phyloP scores from a whole-genome alignment of 495 filamentous ascomycete genomes.

The Trichoderma erinaceum region DNA sequence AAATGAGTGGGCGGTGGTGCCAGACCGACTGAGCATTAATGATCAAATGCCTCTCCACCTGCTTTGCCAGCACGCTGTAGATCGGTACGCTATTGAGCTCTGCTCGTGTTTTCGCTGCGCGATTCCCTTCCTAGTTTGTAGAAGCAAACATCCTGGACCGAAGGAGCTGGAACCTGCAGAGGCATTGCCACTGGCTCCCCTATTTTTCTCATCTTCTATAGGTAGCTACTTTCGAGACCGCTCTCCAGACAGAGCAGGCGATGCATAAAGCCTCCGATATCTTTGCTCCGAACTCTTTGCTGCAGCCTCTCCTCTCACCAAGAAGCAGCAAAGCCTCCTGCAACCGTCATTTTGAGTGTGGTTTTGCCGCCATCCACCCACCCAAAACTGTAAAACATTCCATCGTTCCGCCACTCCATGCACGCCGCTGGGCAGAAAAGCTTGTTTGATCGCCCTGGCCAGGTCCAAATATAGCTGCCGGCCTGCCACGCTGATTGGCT shows the following conservation, averaged over 20 bases:
- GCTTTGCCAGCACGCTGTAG: background rate
- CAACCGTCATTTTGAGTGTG: background rate
- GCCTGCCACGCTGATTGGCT: background rate
- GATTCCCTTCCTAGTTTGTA: background rate
- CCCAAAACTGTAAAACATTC: background rate
- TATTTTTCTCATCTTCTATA: no score
- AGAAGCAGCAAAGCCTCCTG: background rate
- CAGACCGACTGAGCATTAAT: background rate
- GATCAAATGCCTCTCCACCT: background rate
- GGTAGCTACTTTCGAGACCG: no score
- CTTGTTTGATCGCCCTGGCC: background rate
- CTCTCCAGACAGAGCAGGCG: background rate
- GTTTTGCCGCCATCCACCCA: background rate
- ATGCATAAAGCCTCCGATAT: background rate
- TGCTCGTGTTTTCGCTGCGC: background rate
- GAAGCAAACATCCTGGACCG: background rate
- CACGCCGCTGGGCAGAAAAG: constrained; percentile 1
- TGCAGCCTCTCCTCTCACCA: background rate
- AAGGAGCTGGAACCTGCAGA: background rate
- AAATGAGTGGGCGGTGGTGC: no score
- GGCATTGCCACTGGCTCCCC: no score
- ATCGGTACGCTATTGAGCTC: background rate
- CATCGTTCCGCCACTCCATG: background rate
- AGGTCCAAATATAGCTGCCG: no score
- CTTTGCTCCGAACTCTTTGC: background rate